A percentile compares a stretch with the other conserved stretches of the same genome.
phyloP scores from a whole-genome alignment of 2,329 filamentous ascomycete species.

The Fusarium multiceps region DNA sequence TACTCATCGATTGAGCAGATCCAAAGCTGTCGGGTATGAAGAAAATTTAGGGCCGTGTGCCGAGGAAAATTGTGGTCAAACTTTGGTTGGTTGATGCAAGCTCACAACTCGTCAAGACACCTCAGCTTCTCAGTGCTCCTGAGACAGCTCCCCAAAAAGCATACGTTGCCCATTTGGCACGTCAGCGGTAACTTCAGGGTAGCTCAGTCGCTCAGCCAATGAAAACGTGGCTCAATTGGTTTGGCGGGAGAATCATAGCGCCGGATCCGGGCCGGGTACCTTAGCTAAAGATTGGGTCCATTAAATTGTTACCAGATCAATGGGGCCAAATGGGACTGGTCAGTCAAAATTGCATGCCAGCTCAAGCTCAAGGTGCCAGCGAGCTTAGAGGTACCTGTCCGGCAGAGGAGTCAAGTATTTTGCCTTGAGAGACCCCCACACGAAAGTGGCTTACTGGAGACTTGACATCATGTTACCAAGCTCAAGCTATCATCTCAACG shows the following conservation, averaged over 20 bases:
- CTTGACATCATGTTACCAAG: conserved; percentile 47
- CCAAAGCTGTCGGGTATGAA: conserved; percentile 34
- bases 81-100: conserved; percentile 31
- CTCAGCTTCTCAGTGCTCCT: conserved; percentile 43
- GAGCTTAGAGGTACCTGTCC: conserved; percentile 23
- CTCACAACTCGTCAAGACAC: conserved; percentile 37
- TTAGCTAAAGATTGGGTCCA: conserved; percentile 1
- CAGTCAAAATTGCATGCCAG: not conserved
- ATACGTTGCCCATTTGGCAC: conserved; percentile 52
- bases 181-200: conserved; percentile 46
- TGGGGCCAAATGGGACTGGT: not conserved
- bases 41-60: conserved; percentile 24
- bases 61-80: conserved; percentile 21
- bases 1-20: conserved; percentile 51
- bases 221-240: conserved; percentile 17
- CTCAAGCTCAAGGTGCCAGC: not conserved
- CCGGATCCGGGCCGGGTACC: conserved; percentile 27
- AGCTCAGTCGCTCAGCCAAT: conserved; percentile 45
- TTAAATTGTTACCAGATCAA: not conserved
- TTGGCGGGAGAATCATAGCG: conserved; percentile 40
- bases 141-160: conserved; percentile 49
- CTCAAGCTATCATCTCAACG: conserved; percentile 23
- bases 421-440: conserved; percentile 31
- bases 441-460: conserved; percentile 35
- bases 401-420: conserved; percentile 30